Evolutionary conservation across 495 filamentous ascomycete species (phyloP).

Genomic region (Cercophora newfieldiana): DNA sequence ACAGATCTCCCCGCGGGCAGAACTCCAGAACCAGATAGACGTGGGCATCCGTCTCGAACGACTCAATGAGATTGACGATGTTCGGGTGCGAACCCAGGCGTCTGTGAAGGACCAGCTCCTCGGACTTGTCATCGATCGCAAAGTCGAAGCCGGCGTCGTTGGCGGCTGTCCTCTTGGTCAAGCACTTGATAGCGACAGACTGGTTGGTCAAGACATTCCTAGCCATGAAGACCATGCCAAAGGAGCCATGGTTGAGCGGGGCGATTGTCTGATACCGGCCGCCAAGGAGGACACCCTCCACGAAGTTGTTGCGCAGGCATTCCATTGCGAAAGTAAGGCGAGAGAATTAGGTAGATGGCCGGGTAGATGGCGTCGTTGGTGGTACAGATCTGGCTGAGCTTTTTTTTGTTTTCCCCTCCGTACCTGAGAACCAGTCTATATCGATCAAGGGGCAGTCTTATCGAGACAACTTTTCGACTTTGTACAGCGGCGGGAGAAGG

Average conservation of each 20-base stretch:
- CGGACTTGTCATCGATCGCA: slow-evolving; percentile 77
- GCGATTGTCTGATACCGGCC: slow-evolving; percentile 87
- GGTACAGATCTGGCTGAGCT: slow-evolving; percentile 37
- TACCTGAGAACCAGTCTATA: slow-evolving; percentile 43
- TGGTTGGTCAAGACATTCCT: slow-evolving; percentile 72
- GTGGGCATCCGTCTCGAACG: slow-evolving; percentile 88
- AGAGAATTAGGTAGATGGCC: slow-evolving; percentile 31
- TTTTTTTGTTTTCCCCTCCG: slow-evolving; percentile 40
- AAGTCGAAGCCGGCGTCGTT: slow-evolving; percentile 53
- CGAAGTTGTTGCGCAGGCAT: slow-evolving; percentile 73
- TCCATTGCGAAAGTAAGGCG: slow-evolving; percentile 59
- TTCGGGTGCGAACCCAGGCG: slow-evolving; percentile 79
- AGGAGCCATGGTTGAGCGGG: slow-evolving; percentile 97
- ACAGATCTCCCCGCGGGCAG: slow-evolving; percentile 93
- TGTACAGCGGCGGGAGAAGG: slow-evolving; percentile 42
- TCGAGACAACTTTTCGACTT: slow-evolving; percentile 42
- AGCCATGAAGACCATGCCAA: slow-evolving; percentile 95
- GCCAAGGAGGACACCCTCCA: slow-evolving; percentile 70
- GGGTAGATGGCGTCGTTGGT: slow-evolving; percentile 29
- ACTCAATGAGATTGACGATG: slow-evolving; percentile 88
- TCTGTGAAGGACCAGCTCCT: slow-evolving; percentile 81
- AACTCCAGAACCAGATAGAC: slow-evolving; percentile 93
- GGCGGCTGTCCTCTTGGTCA: slow-evolving; percentile 72
- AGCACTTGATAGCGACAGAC: slow-evolving; percentile 89
- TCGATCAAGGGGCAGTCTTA: slow-evolving; percentile 35